Evolutionary conservation across 2,329 filamentous ascomycete genomes (phyloP).

Genomic region (Cladosporium sp.): DNA sequence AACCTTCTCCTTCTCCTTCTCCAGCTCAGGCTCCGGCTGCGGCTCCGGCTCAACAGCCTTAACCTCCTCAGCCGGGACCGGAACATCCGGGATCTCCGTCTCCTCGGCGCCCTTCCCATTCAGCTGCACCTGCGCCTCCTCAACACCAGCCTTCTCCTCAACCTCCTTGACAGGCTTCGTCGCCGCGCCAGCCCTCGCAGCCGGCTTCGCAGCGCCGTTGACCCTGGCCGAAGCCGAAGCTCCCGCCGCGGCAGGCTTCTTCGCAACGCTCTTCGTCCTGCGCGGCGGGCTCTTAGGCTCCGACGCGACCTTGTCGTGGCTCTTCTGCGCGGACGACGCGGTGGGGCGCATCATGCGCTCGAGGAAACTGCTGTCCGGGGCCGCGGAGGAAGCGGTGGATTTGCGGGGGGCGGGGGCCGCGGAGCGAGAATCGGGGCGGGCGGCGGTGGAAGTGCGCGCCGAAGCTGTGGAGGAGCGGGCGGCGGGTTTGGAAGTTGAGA

Average conservation of each 20-base stretch:
- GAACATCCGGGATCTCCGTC: background rate
- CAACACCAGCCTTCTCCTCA: background rate
- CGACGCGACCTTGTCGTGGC: conserved; percentile 50
- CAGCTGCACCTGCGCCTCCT: background rate
- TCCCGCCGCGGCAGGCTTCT: conserved; percentile 5
- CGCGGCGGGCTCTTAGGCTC: conserved; percentile 34
- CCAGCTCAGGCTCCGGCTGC: background rate
- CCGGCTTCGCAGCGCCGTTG: conserved; percentile 11
- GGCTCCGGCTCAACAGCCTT: background rate
- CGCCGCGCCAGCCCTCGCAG: background rate
- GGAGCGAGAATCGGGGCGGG: conserved; percentile 43
- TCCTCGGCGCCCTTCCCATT: background rate
- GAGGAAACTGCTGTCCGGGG: conserved; percentile 64
- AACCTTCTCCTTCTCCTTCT: background rate
- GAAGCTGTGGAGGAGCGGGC: conserved; percentile 25
- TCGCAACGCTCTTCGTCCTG: conserved; percentile 2
- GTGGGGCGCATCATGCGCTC: conserved; percentile 80
- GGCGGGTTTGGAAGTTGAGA: conserved; percentile 26
- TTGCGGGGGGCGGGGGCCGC: conserved; percentile 31
- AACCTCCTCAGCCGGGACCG: background rate
- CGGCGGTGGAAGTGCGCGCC: conserved; percentile 5
- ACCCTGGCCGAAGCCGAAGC: conserved; percentile 12
- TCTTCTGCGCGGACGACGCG: conserved; percentile 61
- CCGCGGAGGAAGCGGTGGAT: conserved; percentile 44
- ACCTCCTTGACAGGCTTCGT: conserved; percentile 1